Evolutionary conservation across 768 basidiomycete species (phyloP), one percentile per base, ranked within the genome.

Genomic region (Clavulina sp.): DNA sequence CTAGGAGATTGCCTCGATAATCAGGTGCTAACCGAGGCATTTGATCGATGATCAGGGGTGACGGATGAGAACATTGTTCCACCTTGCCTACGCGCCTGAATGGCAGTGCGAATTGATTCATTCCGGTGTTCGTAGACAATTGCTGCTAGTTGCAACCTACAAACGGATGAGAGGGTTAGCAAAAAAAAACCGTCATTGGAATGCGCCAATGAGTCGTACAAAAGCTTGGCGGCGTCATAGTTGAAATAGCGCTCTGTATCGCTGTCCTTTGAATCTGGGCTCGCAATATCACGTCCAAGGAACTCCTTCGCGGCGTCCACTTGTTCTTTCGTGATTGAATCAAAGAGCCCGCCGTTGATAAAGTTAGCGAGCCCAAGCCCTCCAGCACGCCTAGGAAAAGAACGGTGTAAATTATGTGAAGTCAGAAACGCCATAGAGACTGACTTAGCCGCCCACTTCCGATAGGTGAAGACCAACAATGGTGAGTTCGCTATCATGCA

Each of bases 91-190:
- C n/a, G n/a, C n/a, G 31, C 33, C 23, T 38, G 19, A 16, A 54
- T 34, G 2, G 49, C 52, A 21, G 24, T 31, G n/a, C 47, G 26
- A 29, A 36, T 40, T 21, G 29, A 31, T 16, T 5, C 19, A 24
- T 51, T 52, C 1, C 33, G 18, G 29, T 40, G 41, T 43, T 56
- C 55, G 31, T 56, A 56, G 38, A 56, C 49, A 9, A 56, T n/a
- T n/a, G 47, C 30, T 7, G 52, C 30, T 4, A 56, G 33, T 43
- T 55, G 55, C 18, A 56, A 53, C 13, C 55, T 56, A 30, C n/a
- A 54, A 1, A 43, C 44, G 32, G 52, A 3, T 2, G 32, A 21
- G 1, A 30, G 26, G 23, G 9, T 18, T 21, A 5, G 26, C n/a
- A 56, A 23, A 33, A 19, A n/a, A n/a, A n/a, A n/a, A n/a, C n/a